These are phyloP conservation scores for Bolboschoenoplectus hybrid DNA, from an alignment of 202 grass and related monocot genomes.

Conservation along the genomic window DNA sequence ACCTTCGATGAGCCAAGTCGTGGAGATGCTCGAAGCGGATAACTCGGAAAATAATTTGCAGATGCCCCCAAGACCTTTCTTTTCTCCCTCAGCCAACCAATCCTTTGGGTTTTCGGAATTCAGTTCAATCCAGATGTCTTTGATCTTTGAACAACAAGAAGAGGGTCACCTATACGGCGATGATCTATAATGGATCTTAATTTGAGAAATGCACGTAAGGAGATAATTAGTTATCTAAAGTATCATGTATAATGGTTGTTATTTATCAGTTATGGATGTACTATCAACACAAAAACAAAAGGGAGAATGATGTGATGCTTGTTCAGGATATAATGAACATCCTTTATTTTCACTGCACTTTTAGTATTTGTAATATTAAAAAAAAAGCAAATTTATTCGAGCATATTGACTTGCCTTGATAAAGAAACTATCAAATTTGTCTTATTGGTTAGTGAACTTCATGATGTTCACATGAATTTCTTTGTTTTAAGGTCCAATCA, in stretches of 20 bases:
- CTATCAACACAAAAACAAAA: not conserved
- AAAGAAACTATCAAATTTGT: not conserved
- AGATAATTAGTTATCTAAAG: no score
- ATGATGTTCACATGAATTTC: no score
- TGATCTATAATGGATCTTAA: not conserved
- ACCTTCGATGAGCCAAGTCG: conserved; percentile 46
- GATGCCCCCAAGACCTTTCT: conserved; percentile 46
- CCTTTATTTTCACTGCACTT: not conserved
- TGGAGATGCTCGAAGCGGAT: conserved; percentile 55
- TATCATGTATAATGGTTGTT: not conserved
- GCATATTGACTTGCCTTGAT: not conserved
- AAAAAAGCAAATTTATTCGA: not conserved
- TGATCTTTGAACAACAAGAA: conserved; percentile 6
- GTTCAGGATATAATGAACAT: not conserved
- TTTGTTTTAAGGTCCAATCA: no score
- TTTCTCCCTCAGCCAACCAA: conserved; percentile 25
- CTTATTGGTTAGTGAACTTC: no score
- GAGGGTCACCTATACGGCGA: not conserved
- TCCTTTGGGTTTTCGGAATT: not conserved
- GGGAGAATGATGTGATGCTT: not conserved
- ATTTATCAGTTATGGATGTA: not conserved
- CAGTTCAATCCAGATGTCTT: not conserved
- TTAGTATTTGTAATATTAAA: not conserved
- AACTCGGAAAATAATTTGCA: conserved; percentile 31
- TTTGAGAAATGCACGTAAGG: not conserved